Percentiles rank a stretch among this genome's conserved stretches.
Evolutionary conservation across 129 eudicot genomes (phyloP).

Genomic region (Glebionis coronaria): DNA sequence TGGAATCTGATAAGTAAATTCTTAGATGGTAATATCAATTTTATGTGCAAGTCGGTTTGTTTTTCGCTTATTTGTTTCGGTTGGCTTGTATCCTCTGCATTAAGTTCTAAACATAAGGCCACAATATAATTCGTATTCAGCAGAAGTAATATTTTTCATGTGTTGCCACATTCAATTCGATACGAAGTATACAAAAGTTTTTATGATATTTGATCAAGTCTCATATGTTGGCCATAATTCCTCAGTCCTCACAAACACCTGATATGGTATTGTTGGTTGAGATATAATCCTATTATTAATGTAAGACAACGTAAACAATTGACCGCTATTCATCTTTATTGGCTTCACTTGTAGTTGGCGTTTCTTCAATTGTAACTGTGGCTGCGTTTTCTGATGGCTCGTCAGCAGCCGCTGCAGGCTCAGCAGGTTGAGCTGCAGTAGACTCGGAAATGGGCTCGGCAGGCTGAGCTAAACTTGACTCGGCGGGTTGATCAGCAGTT

Average conservation of each 20-base stretch:
- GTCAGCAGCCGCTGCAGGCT: background rate
- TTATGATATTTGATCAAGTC: constrained; percentile 5
- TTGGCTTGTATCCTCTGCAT: too few relatives aligned
- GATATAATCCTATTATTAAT: constrained; percentile 12
- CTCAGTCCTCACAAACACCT: background rate
- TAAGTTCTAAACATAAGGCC: background rate
- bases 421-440: constrained; percentile 15
- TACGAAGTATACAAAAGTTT: background rate
- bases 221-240: constrained; percentile 12
- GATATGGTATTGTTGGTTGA: background rate
- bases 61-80: too few relatives aligned
- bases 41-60: too few relatives aligned
- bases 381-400: too few relatives aligned
- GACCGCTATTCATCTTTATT: constrained; percentile 15
- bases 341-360: constrained; percentile 30
- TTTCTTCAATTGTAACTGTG: constrained; percentile 1
- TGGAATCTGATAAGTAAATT: too few relatives aligned
- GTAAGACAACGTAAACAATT: constrained; percentile 1
- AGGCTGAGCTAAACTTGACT: constrained; percentile 13
- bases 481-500: constrained; percentile 30
- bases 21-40: too few relatives aligned
- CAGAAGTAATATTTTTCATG: background rate
- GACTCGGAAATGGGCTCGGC: constrained; percentile 22
- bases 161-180: too few relatives aligned
- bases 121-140: background rate